Base-by-base conservation (phyloP, 257 asterid genomes). In the Echites panduratus region DNA sequence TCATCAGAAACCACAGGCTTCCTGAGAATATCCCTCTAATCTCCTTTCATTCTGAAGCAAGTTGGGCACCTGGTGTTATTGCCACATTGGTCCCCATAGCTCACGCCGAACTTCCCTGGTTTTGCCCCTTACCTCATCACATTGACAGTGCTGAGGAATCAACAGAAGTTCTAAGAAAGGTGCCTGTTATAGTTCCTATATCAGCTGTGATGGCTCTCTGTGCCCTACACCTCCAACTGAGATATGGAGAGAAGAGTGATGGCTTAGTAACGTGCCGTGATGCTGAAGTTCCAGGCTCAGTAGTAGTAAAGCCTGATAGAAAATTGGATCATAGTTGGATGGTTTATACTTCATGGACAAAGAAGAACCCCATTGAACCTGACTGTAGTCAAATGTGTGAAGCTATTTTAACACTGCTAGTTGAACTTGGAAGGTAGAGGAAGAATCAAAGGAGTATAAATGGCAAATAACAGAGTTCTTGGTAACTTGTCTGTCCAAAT, bases 231-330 rank as follows among this genome's bases (percentile, higher is more conserved):
- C 81, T 94, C 64, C 87, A 82, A 72, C 83, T 94, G 12, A 82
- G 97, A 54, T 94, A 94, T 2, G 97, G 97, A 5, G 97, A 94
- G 87, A 94, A 87, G 89, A 94, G 98, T 16, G 98, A 94, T n/a
- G 98, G 97, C 19, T 82, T 94, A 19, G 97, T 94, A 44, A 89
- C 97, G 0, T 91, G 98, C 66, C 91, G 98, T 1, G 98, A 91
- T 76, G 98, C 98, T 54, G 93, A 89, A 81, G 97, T 91, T 73
- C 97, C 97, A 0, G 98, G 97, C 16, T 94, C 97, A 1, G 85
- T 94, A 26, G 96, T 91, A 0, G 96, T 91, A 26, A 88, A 75
- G 84, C 95, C 96, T 0, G 86, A 85, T 66, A 75, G 58, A 68
- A 94, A 89, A 79, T 85, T 91, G n/a, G 97, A 94, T 76, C 97